Conservation (phyloP, 768 basidiomycete genomes). For the Cubamyces lactineus region DNA sequence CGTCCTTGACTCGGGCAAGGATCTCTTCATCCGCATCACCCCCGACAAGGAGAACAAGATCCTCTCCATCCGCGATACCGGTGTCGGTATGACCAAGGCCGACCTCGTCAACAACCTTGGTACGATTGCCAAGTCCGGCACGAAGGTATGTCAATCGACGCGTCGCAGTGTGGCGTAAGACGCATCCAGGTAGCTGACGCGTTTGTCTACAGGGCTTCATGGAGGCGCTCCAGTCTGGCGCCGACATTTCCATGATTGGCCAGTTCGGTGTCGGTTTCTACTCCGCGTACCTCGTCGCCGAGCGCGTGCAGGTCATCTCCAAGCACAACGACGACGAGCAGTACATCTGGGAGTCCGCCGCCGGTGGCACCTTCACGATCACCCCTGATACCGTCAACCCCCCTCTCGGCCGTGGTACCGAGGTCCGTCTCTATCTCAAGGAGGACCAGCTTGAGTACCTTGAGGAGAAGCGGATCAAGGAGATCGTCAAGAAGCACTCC, state of each 20-base stretch:
- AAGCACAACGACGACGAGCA: constrained; percentile 99
- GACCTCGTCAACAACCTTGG: constrained; percentile 99
- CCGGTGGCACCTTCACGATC: constrained; percentile 99
- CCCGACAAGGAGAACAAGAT: constrained; percentile 97
- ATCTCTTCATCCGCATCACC: constrained; percentile 90
- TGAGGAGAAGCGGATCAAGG: constrained; percentile 99
- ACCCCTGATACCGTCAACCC: constrained; percentile 90
- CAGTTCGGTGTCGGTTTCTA: constrained; percentile 99
- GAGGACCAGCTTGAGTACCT: constrained; percentile 99
- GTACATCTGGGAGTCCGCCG: constrained; percentile 99
- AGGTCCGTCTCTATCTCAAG: constrained; percentile 92
- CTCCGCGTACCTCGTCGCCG: constrained; percentile 98
- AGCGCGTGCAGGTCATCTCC: constrained; percentile 97
- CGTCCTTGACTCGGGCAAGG: constrained; percentile 87
- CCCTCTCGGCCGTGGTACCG: constrained; percentile 90
- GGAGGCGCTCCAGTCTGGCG: constrained; percentile 93
- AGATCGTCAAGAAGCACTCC: constrained; percentile 99
- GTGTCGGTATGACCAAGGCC: constrained; percentile 99
- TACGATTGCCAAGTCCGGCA: constrained; percentile 94
- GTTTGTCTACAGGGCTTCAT: constrained; percentile 81
- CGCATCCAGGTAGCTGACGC: not conserved
- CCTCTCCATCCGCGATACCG: constrained; percentile 90
- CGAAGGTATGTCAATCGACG: constrained; percentile 58
- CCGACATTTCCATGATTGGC: constrained; percentile 95
- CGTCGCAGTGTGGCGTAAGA: not conserved